These are phyloP conservation scores for Glonium stellatum DNA, from an alignment of 495 filamentous ascomycete genomes.

Conservation along the genomic window DNA sequence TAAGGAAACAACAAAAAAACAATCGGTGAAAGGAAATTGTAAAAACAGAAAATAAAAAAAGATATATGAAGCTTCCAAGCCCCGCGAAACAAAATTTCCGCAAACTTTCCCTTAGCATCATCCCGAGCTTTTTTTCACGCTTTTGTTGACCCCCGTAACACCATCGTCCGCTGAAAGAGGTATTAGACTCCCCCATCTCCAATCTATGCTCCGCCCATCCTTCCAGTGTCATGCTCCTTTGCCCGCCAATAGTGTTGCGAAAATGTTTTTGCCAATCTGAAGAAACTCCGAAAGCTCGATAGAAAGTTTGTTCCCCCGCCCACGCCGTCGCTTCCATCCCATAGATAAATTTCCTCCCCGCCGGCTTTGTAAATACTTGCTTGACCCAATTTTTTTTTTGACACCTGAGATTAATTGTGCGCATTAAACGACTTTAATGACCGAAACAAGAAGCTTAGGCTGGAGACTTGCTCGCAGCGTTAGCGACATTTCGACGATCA, in stretches of 20 bases:
- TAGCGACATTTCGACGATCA: slow-evolving; percentile 53
- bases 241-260: neutral
- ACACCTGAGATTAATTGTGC: neutral
- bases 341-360: neutral
- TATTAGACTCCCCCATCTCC: slow-evolving; percentile 1
- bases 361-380: neutral
- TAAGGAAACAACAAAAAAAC: neutral
- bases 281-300: slow-evolving; percentile 3
- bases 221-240: slow-evolving; percentile 2
- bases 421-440: neutral
- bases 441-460: slow-evolving; percentile 39
- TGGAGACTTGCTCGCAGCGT: slow-evolving; percentile 65
- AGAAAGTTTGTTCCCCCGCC: neutral
- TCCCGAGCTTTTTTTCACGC: neutral
- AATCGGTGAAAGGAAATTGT: neutral
- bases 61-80: neutral
- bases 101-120: neutral
- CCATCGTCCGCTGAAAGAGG: slow-evolving; percentile 3
- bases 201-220: neutral
- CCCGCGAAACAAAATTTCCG: neutral
- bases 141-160: neutral
- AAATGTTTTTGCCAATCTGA: slow-evolving; percentile 5
- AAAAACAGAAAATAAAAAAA: neutral
- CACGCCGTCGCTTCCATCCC: slow-evolving; percentile 1
- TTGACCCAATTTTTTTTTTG: too few relatives aligned